Conservation (phyloP, 2,329 filamentous ascomycete species). For the Aspergillus niger region DNA sequence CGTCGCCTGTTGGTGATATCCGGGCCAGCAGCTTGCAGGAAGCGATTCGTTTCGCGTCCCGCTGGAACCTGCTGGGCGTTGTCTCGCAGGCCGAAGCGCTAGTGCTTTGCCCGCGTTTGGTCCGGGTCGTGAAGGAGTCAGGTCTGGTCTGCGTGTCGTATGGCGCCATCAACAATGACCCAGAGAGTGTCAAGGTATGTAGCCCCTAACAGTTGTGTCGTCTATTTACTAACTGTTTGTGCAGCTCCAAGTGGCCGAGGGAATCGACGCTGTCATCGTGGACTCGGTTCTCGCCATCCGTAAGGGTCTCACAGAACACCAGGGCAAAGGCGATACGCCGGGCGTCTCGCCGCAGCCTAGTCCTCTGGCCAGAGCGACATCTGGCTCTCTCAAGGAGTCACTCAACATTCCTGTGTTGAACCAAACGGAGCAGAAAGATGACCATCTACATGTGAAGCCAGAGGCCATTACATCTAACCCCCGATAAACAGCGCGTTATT, state of each 20-base stretch:
- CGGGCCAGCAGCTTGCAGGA: constrained; percentile 90
- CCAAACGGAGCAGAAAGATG: constrained; percentile 24
- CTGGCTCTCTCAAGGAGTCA: constrained; percentile 24
- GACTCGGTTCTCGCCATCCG: constrained; percentile 92
- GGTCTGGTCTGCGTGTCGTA: constrained; percentile 95
- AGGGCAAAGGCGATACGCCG: constrained; percentile 28
- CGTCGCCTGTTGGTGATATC: constrained; percentile 79
- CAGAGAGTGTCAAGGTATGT: constrained; percentile 78
- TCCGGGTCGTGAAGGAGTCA: constrained; percentile 90
- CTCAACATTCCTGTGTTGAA: constrained; percentile 31
- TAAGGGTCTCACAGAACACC: constrained; percentile 71
- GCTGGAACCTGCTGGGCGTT: constrained; percentile 93
- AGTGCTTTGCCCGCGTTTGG: constrained; percentile 82
- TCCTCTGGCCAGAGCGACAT: constrained; percentile 25
- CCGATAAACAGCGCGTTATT: neutral
- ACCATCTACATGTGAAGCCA: constrained; percentile 23
- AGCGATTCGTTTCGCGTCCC: constrained; percentile 87
- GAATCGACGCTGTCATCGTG: constrained; percentile 97
- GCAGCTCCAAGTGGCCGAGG: constrained; percentile 88
- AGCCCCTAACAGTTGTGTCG: neutral
- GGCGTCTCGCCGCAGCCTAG: constrained; percentile 27
- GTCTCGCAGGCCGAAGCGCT: constrained; percentile 87
- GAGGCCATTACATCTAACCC: constrained; percentile 13
- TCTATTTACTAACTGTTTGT: constrained; percentile 9
- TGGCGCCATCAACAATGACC: constrained; percentile 85